A percentile compares a stretch with the other conserved stretches of the same genome.
Conservation (phyloP, 192 early-diverging fungal species). For the Coemansia sp. region DNA sequence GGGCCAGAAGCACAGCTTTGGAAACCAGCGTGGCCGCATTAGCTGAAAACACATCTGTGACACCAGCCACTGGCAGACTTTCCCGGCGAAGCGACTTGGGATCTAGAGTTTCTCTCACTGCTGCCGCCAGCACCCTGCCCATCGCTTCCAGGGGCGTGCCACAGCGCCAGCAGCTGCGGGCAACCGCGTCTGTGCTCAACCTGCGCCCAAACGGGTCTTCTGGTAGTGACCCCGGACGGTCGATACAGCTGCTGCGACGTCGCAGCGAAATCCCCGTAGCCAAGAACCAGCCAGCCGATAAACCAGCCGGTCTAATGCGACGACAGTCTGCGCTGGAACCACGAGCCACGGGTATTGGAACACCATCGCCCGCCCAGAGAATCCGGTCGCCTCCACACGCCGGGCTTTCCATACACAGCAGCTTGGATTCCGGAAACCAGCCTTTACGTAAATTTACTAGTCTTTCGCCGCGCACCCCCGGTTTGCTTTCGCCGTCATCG, state of each 20-base stretch:
- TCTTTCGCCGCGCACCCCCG: background rate
- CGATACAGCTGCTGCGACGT: constrained; percentile 14
- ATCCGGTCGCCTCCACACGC: background rate
- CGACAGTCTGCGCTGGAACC: constrained; percentile 1
- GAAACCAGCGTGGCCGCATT: background rate
- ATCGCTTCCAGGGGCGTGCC: background rate
- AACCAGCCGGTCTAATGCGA: background rate
- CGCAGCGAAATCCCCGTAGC: constrained; percentile 20
- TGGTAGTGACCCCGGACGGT: background rate
- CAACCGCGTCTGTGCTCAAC: background rate
- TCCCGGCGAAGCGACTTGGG: background rate
- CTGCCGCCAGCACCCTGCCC: background rate
- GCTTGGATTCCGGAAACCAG: background rate
- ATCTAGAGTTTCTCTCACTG: background rate
- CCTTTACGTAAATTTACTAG: background rate
- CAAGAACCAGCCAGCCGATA: background rate
- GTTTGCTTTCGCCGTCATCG: background rate
- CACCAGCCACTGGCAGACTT: background rate
- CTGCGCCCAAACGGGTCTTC: background rate
- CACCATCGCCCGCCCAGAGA: too few species aligned
- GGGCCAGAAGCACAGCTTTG: background rate
- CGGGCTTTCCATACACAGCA: background rate
- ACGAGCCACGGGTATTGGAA: background rate
- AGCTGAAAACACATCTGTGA: background rate
- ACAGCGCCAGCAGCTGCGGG: constrained; percentile 5